Base-by-base conservation (phyloP, 768 basidiomycete species). In the Porphyrellus cyaneotinctus region DNA sequence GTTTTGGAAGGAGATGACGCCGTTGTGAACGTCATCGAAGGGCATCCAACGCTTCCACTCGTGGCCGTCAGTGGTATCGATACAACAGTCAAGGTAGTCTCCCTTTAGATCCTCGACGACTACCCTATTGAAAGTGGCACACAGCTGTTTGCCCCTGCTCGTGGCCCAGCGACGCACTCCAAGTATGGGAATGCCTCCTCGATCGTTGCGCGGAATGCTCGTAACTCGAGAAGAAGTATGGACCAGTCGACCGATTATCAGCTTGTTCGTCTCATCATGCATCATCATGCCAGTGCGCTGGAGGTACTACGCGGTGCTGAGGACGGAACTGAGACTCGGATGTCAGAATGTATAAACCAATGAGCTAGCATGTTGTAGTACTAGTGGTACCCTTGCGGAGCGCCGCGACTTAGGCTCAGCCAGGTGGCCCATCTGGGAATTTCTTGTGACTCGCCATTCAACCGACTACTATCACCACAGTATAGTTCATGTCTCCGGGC, bases 11-110 rank as follows among this genome's bases (percentile, higher is more conserved):
- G 91, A 32, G 92, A 95, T 59, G 76, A 78, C 22, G 78, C 71
- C 46, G 81, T 93, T 3, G 92, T 94, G 15, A 95, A 95, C 64
- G 88, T 88, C 61, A 81, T 95, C 47, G 91, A 94, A 68, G 83
- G 82, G 1, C 91, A 95, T 58, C 75, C 92, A 0, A 77, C 81
- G 38, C 70, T 93, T 15, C 91, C 92, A 0, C 69, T 95, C 20
- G 66, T 92, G n/a, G 91, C 91, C 4, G 84, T 88, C 39, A 89
- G 87, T 64, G 93, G 93, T 2, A 93, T 95, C 44, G 93, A 95
- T 62, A 72, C 76, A 12, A 90, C 89, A 11, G 79, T 94, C 43
- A 95, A 95, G 78, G 88, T 88, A 55, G 71, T 48, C 26, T 45
- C 35, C 8, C 17, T 37, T 42, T 42, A 23, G 32, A 59, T 54